Base-by-base conservation (phyloP, 768 basidiomycete genomes). In the Tricholoma sp. region DNA sequence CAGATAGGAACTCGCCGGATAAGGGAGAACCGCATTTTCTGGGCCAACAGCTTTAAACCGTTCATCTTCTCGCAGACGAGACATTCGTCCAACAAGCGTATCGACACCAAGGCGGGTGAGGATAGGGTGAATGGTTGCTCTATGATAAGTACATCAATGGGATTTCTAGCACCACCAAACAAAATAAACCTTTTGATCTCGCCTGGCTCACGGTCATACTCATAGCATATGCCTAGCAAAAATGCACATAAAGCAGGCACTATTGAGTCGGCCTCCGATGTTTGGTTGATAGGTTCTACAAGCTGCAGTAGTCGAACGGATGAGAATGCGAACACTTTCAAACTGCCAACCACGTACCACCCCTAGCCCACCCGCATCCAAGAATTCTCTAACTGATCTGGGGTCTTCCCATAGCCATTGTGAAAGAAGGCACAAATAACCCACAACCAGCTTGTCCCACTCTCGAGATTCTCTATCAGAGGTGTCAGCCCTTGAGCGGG, bases 391-490 rank as follows among this genome's bases (percentile, higher is more conserved):
- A 52, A 97, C 93, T 0, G 90, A 87, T 52, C 78, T 81, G 0
- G 94, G 86, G 63, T 97, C 95, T 64, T 98, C 96, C 95, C 95
- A 99, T 6, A 97, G 76, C 97, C 97, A 99, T 59, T 94, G 92
- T 4, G 84, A 79, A 32, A 99, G 77, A 53, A 97, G 69, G 49
- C 83, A 82, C 34, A 98, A 75, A 66, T 98, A 96, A 0, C 86
- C 89, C 7, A 91, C 85, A 64, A 94, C 86, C 48, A 96, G 75
- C 57, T 93, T 79, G 59, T 94, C 93, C 93, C 94, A 98, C 64
- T 97, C 95, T 50, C 88, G 76, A 12, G 83, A 79, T 63, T 95
- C 91, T 45, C 78, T 77, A 37, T 84, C 84, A 5, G 86, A 85
- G 20, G 83, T 77, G 61, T 87, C 77, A 10, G 83, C 74, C 33